Base-by-base conservation (phyloP, 192 early-diverging fungal species). In the Dimargaris cristalligena region DNA sequence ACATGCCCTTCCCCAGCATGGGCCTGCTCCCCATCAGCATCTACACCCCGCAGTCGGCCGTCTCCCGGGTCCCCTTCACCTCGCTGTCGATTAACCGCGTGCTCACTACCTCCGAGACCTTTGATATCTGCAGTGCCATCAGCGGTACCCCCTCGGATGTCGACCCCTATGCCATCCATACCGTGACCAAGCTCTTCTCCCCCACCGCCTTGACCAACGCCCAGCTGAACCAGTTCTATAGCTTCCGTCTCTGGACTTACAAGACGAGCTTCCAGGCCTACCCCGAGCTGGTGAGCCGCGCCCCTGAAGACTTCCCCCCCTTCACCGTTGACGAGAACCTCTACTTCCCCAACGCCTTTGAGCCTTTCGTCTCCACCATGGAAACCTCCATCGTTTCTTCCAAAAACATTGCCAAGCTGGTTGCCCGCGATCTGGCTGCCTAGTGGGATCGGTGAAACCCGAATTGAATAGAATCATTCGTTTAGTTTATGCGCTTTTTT, bases 291-390 rank as follows among this genome's bases (percentile, higher is more conserved):
- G 47, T 54, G 11, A 71, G 80, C 0, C 26, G 72, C 2, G 25
- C 38, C 14, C 46, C n/a, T 49, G 8, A 44, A 13, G 29, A 63
- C 33, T 29, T 46, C 3, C 46, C 35, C 4, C 35, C 38, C 46
- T 38, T 26, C n/a, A 22, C 28, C 10, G 48, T 58, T 13, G 44
- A 26, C 28, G 20, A 11, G 0, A 31, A 62, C 34, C 55, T 62
- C 62, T 44, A 63, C 60, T n/a, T 69, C 54, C 52, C 59, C 67
- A 82, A 82, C 60, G 70, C 73, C 9, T 78, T 81, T 55, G 82
- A 84, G 62, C 65, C 67, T 0, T 64, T 71, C 23, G 72, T 84
- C 50, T 82, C 80, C 70, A 78, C 82, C 44, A 84, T 84, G 82
- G 82, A 84, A 71, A 78, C 78, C 13, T 72, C 80, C 59, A 78